Evolutionary conservation across 2,329 filamentous ascomycete species (phyloP), one percentile per base, ranked within the genome.

Genomic region (Metarhizium guizhouense): DNA sequence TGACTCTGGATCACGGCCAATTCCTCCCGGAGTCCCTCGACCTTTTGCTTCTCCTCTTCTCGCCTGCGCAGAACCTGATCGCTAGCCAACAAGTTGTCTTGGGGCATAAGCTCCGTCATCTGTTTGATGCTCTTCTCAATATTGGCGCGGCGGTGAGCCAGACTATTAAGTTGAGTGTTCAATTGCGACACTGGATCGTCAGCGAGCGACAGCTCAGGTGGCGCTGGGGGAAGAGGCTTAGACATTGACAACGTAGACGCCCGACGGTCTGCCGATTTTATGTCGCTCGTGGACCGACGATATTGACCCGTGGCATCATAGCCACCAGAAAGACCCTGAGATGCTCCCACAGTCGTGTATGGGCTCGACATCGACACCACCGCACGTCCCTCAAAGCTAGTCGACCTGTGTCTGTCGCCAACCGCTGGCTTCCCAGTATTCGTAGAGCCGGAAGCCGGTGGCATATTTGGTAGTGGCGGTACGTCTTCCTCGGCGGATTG

Each of bases 51-150:
- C 69, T 84, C 77, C 57, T 67, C 63, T 69, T 82, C 80, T 51
- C 81, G 77, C 67, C 77, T 80, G 49, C 70, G 72, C 51, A 79
- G 61, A 38, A 88, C 84, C 52, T 87, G 81, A 8, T 83, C 78
- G 62, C 85, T 86, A 34, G 84, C 81, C 65, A 88, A 74, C 43
- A 90, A 76, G 59, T 80, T 83, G 66, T 88, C 85, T 40, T 79
- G 83, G 45, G 87, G 87, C 76, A 91, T 87, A 57, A 91, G 78
- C 67, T 90, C 84, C 57, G 85, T 90, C 76, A 93, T 85, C 68
- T 93, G 87, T 59, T 81, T 76, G 66, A 94, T 88, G 58, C 86
- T 83, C 29, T 78, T 83, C 65, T 82, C 80, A 64, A 93, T 82
- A 70, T 92, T 93, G 58, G 79, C 75, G 54, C 85, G 82, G 48